A percentile compares a stretch with the other conserved stretches of the same genome.
Evolutionary conservation across 805 yeast genomes (phyloP).

Genomic region (Candida takata): DNA sequence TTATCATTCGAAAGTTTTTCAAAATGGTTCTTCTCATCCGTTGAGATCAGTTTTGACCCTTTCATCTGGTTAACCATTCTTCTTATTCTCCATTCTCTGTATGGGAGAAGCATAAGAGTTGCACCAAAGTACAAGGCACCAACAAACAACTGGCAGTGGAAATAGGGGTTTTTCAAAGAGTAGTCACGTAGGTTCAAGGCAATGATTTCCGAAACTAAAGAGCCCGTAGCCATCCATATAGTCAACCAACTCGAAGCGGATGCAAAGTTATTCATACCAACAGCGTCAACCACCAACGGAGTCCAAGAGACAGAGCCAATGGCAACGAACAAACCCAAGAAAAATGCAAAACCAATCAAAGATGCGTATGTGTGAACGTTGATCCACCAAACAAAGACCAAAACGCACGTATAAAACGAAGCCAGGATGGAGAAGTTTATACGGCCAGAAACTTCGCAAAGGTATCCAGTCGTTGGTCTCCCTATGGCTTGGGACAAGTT

Average conservation of each 20-base stretch:
- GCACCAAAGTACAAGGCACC: constrained; percentile 44
- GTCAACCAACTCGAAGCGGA: constrained; percentile 34
- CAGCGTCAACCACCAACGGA: constrained; percentile 34
- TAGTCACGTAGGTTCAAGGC: constrained; percentile 41
- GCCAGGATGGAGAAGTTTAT: constrained; percentile 35
- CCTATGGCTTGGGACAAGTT: constrained; percentile 43
- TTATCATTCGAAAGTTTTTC: constrained; percentile 1
- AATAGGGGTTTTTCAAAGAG: constrained; percentile 36
- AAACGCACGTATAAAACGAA: constrained; percentile 29
- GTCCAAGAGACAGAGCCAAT: constrained; percentile 36
- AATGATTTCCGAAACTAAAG: constrained; percentile 46
- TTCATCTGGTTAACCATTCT: constrained; percentile 27
- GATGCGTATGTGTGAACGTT: constrained; percentile 35
- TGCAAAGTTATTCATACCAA: constrained; percentile 30
- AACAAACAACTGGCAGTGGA: constrained; percentile 54
- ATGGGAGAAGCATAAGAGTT: constrained; percentile 34
- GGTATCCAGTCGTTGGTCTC: constrained; percentile 40
- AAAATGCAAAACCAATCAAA: constrained; percentile 34
- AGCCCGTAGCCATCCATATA: constrained; percentile 24
- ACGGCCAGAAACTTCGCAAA: constrained; percentile 40
- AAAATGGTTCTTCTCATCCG: background rate
- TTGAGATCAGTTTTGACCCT: constrained; percentile 2
- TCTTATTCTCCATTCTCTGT: constrained; percentile 47
- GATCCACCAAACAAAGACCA: constrained; percentile 44
- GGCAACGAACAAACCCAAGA: constrained; percentile 40